Conservation (phyloP, 495 filamentous ascomycete genomes). For the Articulospora tetracladia region DNA sequence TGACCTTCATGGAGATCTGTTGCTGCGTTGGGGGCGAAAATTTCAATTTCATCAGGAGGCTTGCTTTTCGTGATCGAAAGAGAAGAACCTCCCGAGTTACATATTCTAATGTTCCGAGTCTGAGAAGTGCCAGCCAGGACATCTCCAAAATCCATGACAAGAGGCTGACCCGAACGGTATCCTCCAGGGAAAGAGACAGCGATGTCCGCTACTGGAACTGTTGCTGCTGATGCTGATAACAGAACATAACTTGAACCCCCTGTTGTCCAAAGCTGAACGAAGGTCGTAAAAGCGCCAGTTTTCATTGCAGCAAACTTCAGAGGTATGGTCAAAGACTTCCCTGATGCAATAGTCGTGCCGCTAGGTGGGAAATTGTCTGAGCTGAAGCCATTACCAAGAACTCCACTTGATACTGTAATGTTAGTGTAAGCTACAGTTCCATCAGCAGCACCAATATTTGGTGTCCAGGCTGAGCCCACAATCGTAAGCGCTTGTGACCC, state of each 20-base stretch:
- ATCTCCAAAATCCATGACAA: conserved; percentile 30
- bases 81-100: conserved; percentile 30
- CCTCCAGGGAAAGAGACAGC: conserved; percentile 27
- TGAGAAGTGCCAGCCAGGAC: conserved; percentile 24
- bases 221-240: conserved; percentile 22
- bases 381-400: conserved; percentile 27
- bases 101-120: conserved; percentile 26
- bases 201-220: conserved; percentile 28
- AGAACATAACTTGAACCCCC: conserved; percentile 28
- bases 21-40: conserved; percentile 13
- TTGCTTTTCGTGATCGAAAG: conserved; percentile 33
- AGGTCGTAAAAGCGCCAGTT: conserved; percentile 28
- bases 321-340: conserved; percentile 27
- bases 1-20: conserved; percentile 21
- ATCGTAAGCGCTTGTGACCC: conserved; percentile 29
- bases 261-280: conserved; percentile 29
- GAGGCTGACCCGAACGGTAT: conserved; percentile 18
- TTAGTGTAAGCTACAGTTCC: conserved; percentile 3
- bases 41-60: conserved; percentile 11
- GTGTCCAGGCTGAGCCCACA: conserved; percentile 30
- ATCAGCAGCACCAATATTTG: conserved; percentile 16
- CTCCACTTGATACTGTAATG: not conserved
- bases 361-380: conserved; percentile 27
- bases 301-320: conserved; percentile 25
- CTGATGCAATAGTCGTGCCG: conserved; percentile 23